Base-by-base conservation (phyloP, 345 rosid species). In the Rhodamnia argentea region DNA sequence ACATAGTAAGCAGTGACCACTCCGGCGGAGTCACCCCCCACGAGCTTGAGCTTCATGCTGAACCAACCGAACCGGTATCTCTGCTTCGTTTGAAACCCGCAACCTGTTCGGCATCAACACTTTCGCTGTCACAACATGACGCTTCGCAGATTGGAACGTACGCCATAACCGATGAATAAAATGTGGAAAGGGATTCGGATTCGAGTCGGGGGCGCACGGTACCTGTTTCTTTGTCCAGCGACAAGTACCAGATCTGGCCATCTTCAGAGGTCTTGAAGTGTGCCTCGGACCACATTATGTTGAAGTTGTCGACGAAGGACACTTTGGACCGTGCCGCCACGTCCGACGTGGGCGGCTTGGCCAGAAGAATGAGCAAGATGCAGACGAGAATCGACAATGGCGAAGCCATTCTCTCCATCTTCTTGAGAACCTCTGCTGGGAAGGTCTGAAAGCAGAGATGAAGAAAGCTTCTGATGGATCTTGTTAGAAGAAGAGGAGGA, bases 1-100 rank as follows among this genome's bases (percentile, higher is more conserved):
- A 94, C 99, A 85, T 97, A 97, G 87, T 95, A 97, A 83, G 99
- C 99, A 29, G 99, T 97, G 51, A 97, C 99, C 5, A 97, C 98
- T 29, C 99, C 99, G 22, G 99, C 99, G 6, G 99, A 97, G 87
- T 97, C 99, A 83, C 98, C 98, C 54, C 96, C 98, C 20, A 96
- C 99, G 83, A 97, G 89, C 86, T 96, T 97, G 89, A 97, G 88
- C 92, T 96, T 97, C 99, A 97, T 97, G 90, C 99, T 95, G 83
- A 97, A 97, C 99, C 98, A 97, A 10, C 99, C 99, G 83, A 95
- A 96, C 91, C 99, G 90, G 91, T 97, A 96, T 85, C 88, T 94
- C 90, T 96, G 95, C 87, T 96, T 97, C 22, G 99, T 97, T 88
- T 95, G 96, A 89, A 97, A 97, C 55, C 99, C 99, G 88, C 99